phyloP scores from a whole-genome alignment of 352 stramenopile species.

The Phytophthora cactorum region DNA sequence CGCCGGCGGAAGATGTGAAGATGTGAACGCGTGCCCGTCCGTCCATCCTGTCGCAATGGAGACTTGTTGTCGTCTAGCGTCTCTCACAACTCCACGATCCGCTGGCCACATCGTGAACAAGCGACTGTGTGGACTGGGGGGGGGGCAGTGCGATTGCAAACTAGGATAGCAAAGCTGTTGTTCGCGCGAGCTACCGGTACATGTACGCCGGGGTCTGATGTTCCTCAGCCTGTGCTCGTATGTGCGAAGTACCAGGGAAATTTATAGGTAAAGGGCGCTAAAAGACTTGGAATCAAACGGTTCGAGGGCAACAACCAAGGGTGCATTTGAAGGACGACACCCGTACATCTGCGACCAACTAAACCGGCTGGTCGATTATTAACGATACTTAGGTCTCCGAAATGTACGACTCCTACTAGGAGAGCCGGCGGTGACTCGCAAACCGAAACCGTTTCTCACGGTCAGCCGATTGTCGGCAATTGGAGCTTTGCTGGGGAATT shows the following conservation, averaged over 20 bases:
- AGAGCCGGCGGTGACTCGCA: background rate
- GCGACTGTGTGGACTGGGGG: constrained; percentile 4
- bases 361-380: constrained; percentile 5
- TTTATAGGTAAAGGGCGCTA: background rate
- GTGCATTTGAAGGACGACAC: constrained; percentile 1
- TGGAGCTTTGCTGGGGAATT: background rate
- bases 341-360: constrained; percentile 7
- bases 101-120: constrained; percentile 1
- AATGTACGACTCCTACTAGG: background rate
- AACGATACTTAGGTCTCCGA: background rate
- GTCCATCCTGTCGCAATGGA: constrained; percentile 10
- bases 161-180: constrained; percentile 13
- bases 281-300: background rate
- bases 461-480: background rate
- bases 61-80: constrained; percentile 14
- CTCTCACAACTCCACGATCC: constrained; percentile 17
- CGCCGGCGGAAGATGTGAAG: constrained; percentile 24
- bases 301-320: background rate
- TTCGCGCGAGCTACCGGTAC: background rate
- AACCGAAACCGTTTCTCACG: constrained; percentile 4
- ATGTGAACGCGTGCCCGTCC: constrained; percentile 21
- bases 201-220: background rate
- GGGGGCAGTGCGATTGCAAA: constrained; percentile 8
- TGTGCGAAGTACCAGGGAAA: background rate
- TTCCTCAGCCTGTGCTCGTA: background rate